phyloP scores from a whole-genome alignment of 2,329 filamentous ascomycete genomes.

The Penicillium frequentans region DNA sequence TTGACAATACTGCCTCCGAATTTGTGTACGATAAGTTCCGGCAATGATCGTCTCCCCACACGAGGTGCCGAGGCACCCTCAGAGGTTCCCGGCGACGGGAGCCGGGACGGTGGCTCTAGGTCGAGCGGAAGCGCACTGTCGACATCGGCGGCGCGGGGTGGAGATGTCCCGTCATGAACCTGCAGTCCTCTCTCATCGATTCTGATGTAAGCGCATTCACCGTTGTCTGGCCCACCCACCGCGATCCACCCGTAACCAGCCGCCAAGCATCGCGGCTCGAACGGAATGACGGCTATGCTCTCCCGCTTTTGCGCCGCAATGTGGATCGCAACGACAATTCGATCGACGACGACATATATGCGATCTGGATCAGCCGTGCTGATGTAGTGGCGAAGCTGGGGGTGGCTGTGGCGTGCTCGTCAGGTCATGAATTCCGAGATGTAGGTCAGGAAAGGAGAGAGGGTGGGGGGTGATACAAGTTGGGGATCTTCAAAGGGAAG shows the following conservation, averaged over 20 bases:
- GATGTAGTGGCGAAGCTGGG: conserved; percentile 77
- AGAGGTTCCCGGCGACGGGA: conserved; percentile 24
- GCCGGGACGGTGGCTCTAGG: conserved; percentile 31
- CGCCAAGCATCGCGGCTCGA: conserved; percentile 79
- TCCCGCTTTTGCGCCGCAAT: conserved; percentile 69
- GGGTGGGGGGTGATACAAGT: conserved; percentile 53
- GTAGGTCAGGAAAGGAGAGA: conserved; percentile 1
- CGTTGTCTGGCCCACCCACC: conserved; percentile 78
- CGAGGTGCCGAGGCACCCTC: conserved; percentile 18
- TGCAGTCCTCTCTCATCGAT: conserved; percentile 47
- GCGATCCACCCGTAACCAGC: conserved; percentile 85
- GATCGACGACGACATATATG: conserved; percentile 81
- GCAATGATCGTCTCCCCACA: conserved; percentile 24
- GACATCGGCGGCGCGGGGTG: conserved; percentile 46
- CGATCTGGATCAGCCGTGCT: conserved; percentile 73
- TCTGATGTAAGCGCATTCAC: conserved; percentile 80
- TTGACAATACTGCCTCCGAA: conserved; percentile 67
- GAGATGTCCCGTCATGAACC: conserved; percentile 39
- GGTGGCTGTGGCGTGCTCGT: conserved; percentile 34
- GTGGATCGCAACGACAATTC: conserved; percentile 72
- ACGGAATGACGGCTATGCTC: conserved; percentile 69
- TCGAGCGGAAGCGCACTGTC: conserved; percentile 60
- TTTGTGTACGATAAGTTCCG: conserved; percentile 56
- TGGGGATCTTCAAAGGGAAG: conserved; percentile 66
- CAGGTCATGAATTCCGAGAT: conserved; percentile 10